Evolutionary conservation across 2,329 filamentous ascomycete species (phyloP).

Genomic region (Beauveria sp.): DNA sequence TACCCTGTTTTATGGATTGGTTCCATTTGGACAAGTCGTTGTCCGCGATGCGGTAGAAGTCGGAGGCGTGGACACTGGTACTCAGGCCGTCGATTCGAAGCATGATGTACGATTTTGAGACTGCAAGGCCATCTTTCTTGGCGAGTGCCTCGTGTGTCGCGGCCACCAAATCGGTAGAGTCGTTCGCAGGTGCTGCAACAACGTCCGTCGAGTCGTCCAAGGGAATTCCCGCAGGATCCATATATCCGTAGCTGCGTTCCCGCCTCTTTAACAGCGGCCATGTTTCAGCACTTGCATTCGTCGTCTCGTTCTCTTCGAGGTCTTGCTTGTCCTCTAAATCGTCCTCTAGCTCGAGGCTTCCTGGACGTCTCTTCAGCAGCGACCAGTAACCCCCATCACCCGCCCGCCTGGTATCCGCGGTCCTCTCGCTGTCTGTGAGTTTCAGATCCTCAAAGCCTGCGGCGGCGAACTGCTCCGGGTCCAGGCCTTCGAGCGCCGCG

Average conservation of each 20-base stretch:
- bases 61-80: conserved; percentile 53
- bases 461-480: background rate
- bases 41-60: conserved; percentile 62
- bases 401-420: background rate
- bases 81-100: conserved; percentile 54
- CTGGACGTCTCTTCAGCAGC: background rate
- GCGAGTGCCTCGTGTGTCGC: background rate
- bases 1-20: conserved; percentile 52
- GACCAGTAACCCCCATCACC: background rate
- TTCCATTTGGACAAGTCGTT: conserved; percentile 63
- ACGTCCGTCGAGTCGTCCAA: background rate
- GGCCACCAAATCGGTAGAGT: background rate
- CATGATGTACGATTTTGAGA: conserved; percentile 20
- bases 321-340: background rate
- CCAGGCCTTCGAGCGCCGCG: background rate
- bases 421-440: background rate
- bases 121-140: background rate
- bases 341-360: background rate
- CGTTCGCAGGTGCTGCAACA: background rate
- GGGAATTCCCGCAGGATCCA: background rate
- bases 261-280: conserved; percentile 10
- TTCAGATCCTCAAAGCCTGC: background rate
- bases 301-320: too few relatives aligned
- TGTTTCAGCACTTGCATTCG: background rate
- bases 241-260: background rate